Conservation (phyloP, 192 early-diverging fungal species). For the Lunasporangiospora selenospora region DNA sequence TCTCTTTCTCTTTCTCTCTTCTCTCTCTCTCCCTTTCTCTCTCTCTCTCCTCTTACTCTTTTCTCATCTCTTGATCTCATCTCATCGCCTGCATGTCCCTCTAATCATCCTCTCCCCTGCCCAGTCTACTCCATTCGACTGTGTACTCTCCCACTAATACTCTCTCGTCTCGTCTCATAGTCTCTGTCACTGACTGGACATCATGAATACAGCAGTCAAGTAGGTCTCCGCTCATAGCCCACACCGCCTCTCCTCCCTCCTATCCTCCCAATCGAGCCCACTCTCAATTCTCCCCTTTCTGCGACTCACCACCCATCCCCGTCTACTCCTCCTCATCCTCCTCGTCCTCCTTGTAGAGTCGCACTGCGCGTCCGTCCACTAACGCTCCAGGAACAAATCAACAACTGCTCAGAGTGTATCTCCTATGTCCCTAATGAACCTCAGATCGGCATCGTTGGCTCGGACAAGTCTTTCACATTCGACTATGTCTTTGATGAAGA, state of each 20-base stretch:
- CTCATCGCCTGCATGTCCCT: background rate
- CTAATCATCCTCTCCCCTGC: background rate
- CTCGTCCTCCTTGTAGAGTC: conserved; percentile 54
- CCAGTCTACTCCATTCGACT: conserved; percentile 7
- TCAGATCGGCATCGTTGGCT: conserved; percentile 66
- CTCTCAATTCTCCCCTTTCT: background rate
- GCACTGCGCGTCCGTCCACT: conserved; percentile 84
- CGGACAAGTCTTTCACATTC: conserved; percentile 71
- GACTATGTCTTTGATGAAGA: conserved; percentile 72
- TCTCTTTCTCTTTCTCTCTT: background rate
- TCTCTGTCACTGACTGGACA: conserved; percentile 32
- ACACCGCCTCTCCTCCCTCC: background rate
- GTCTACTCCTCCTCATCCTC: background rate
- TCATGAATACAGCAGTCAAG: conserved; percentile 51
- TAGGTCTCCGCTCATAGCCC: conserved; percentile 7
- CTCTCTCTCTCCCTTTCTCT: background rate
- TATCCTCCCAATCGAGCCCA: background rate
- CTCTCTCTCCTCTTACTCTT: background rate
- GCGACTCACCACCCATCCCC: background rate
- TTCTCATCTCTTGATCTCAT: background rate
- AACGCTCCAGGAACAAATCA: conserved; percentile 72
- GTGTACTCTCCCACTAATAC: background rate
- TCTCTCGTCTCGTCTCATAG: conserved; percentile 3
- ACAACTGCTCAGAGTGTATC: conserved; percentile 66
- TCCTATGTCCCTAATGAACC: conserved; percentile 64